phyloP scores from a whole-genome alignment of 2,329 filamentous ascomycete genomes.

The Alternaria solani region DNA sequence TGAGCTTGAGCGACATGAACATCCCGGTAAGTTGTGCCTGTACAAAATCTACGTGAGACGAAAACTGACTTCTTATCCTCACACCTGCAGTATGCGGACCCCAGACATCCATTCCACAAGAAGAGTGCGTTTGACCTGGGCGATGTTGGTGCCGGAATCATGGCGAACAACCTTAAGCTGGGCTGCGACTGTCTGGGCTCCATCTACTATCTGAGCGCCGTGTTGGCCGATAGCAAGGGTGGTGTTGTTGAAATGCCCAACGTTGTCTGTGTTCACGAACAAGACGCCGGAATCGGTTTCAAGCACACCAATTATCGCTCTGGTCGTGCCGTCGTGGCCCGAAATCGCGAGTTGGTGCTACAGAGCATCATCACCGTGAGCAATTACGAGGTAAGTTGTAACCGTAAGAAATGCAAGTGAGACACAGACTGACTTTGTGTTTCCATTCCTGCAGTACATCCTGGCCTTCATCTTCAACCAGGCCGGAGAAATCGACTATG shows the following conservation, averaged over 20 bases:
- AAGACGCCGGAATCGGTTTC: conserved; percentile 73
- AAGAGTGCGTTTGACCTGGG: conserved; percentile 67
- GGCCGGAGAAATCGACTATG: conserved; percentile 71
- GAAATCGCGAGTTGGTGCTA: conserved; percentile 71
- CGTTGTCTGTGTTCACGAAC: conserved; percentile 73
- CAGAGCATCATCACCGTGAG: conserved; percentile 75
- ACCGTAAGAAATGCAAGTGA: too few relatives aligned
- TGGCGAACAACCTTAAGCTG: conserved; percentile 73
- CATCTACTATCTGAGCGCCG: conserved; percentile 69
- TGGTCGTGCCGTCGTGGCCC: conserved; percentile 67
- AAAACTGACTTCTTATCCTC: not conserved
- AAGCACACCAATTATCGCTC: conserved; percentile 78
- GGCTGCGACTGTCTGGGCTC: conserved; percentile 73
- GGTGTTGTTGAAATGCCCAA: conserved; percentile 56
- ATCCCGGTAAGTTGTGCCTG: conserved; percentile 50
- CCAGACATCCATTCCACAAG: conserved; percentile 72
- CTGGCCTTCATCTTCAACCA: conserved; percentile 77
- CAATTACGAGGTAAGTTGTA: conserved; percentile 65
- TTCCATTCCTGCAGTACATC: conserved; percentile 60
- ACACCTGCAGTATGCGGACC: conserved; percentile 59
- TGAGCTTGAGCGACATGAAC: conserved; percentile 73
- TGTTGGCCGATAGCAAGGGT: conserved; percentile 67
- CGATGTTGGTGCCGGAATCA: conserved; percentile 70
- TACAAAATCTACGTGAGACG: not conserved
- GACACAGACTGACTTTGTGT: too few relatives aligned